Percentiles rank a stretch among this genome's conserved stretches.
Evolutionary conservation across 2,329 filamentous ascomycete species (phyloP).

Genomic region (Botryotinia narcissicola): DNA sequence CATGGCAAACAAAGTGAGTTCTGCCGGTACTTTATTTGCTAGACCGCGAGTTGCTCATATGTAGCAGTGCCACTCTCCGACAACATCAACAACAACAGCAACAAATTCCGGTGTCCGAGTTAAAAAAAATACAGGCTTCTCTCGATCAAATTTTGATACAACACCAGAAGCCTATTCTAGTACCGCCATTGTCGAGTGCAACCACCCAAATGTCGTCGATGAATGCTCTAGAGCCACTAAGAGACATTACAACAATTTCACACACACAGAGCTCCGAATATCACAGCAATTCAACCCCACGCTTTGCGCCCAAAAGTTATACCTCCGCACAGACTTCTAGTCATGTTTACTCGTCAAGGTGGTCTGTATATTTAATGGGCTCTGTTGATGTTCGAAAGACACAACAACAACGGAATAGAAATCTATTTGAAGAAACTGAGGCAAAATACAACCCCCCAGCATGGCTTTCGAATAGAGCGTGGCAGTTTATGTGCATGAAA

Average conservation of each 20-base stretch:
- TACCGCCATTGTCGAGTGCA: background rate
- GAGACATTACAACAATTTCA: too few species aligned
- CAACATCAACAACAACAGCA: background rate
- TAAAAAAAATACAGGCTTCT: background rate
- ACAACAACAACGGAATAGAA: background rate
- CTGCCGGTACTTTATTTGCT: background rate
- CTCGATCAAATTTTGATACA: background rate
- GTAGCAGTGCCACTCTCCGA: background rate
- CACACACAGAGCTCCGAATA: background rate
- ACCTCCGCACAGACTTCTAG: background rate
- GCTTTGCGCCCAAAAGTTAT: background rate
- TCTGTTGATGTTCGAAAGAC: background rate
- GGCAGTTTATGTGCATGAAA: background rate
- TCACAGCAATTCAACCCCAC: background rate
- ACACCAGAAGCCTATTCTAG: background rate
- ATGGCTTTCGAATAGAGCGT: constrained; percentile 17
- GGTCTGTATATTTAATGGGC: background rate
- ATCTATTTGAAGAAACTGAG: background rate
- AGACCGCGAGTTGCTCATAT: background rate
- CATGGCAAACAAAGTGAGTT: constrained; percentile 23
- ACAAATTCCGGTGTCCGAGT: background rate
- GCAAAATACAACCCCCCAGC: constrained; percentile 19
- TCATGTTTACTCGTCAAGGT: background rate
- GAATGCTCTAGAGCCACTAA: background rate
- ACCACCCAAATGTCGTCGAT: background rate